Conservation (phyloP, 1,139 yeast genomes). For the Hansenula lynferdii region DNA sequence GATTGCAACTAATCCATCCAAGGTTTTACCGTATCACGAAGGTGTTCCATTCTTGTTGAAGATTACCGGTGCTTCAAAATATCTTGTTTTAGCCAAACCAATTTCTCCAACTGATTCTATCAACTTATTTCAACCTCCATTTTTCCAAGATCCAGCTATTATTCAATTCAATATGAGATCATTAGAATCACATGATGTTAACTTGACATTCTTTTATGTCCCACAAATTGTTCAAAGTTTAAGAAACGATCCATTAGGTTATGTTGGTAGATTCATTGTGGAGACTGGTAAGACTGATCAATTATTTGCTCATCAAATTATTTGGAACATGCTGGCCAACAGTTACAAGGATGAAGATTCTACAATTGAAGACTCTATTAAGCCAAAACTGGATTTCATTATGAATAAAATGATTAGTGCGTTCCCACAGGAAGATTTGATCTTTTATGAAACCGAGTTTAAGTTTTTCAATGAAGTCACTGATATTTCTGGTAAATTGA, state of each 20-base stretch:
- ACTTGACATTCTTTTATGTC: conserved; percentile 89
- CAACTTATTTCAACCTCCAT: conserved; percentile 76
- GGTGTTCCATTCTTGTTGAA: conserved; percentile 59
- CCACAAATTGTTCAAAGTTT: conserved; percentile 96
- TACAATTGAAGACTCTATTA: conserved; percentile 70
- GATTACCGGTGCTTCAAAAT: conserved; percentile 28
- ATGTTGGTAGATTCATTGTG: conserved; percentile 80
- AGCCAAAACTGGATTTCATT: conserved; percentile 78
- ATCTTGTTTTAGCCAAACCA: conserved; percentile 40
- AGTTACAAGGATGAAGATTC: conserved; percentile 88
- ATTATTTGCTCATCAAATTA: conserved; percentile 93
- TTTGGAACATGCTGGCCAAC: conserved; percentile 97
- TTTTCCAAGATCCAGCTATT: conserved; percentile 59
- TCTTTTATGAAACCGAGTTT: conserved; percentile 79
- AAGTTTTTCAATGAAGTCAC: conserved; percentile 90
- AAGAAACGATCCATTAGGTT: conserved; percentile 77
- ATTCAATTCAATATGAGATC: conserved; percentile 91
- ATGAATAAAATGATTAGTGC: conserved; percentile 59
- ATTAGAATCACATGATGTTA: conserved; percentile 81
- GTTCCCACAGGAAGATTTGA: conserved; percentile 56
- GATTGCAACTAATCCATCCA: conserved; percentile 52
- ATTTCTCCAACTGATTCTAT: conserved; percentile 84
- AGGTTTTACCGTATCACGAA: conserved; percentile 55
- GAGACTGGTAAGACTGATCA: conserved; percentile 92
- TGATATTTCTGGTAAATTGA: conserved; percentile 86